Percentiles rank a stretch among this genome's conserved stretches.
Conservation (phyloP, 2,329 filamentous ascomycete genomes). For the Cryphonectria nitschkei region DNA sequence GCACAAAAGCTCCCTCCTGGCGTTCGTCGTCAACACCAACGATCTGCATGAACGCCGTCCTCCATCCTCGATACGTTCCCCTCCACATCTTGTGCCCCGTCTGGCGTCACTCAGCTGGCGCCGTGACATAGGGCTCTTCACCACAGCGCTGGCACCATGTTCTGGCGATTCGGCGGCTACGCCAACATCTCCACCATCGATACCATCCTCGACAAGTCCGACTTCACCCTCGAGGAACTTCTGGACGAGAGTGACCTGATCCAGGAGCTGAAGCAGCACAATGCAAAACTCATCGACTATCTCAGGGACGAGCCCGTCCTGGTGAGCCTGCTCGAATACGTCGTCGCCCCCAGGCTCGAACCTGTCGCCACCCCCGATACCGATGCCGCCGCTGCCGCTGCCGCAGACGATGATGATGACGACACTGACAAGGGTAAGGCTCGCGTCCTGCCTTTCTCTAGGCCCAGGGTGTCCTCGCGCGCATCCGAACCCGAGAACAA, state of each 20-base stretch:
- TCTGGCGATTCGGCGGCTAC: conserved; percentile 99
- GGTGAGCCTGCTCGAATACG: conserved; percentile 85
- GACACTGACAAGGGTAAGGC: conserved; percentile 50
- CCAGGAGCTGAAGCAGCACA: conserved; percentile 97
- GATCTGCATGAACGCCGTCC: conserved; percentile 25
- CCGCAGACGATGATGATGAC: conserved; percentile 54
- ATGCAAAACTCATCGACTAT: conserved; percentile 96
- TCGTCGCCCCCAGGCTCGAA: conserved; percentile 76
- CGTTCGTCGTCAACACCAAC: conserved; percentile 8
- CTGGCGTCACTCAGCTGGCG: conserved; percentile 31
- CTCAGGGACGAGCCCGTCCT: conserved; percentile 86
- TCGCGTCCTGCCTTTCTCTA: conserved; percentile 51
- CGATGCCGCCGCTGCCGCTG: conserved; percentile 43
- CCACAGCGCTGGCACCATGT: conserved; percentile 71
- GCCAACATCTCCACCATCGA: conserved; percentile 97
- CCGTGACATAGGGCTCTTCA: conserved; percentile 34
- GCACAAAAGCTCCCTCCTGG: neutral
- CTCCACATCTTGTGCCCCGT: conserved; percentile 17
- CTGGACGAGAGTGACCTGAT: conserved; percentile 96
- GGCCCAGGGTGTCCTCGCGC: conserved; percentile 58
- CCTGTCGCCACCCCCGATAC: conserved; percentile 55
- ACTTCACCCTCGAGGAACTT: conserved; percentile 93
- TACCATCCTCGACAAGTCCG: conserved; percentile 93
- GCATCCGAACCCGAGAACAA: conserved; percentile 54
- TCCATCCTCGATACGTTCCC: conserved; percentile 12